Base-by-base conservation (phyloP, 257 asterid species). In the Solanum peruvianum region DNA sequence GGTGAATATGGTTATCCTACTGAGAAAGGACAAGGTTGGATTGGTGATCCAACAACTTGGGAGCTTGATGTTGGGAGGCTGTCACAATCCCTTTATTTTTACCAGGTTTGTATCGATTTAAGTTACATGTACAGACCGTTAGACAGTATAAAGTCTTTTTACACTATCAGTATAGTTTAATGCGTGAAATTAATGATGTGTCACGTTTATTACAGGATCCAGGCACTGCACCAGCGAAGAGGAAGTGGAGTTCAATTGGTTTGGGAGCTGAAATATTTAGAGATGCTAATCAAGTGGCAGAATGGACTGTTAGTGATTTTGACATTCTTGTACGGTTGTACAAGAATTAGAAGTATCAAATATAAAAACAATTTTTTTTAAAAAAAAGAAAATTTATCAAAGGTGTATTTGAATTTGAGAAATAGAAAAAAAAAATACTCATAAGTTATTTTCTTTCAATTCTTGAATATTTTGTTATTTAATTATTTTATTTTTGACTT, bases 261-360 rank as follows among this genome's bases (percentile, higher is more conserved):
- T 88, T 95, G 89, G 98, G 98, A 67, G 89, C 98, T 37, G 98
- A 94, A 84, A 95, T 94, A 33, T 94, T 84, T 87, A 93, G 89
- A 87, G 93, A 88, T 69, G 91, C 93, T n/a, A 88, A 91, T 90
- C 96, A 92, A 91, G 93, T 91, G 66, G 99, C 97, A 78, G 98
- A 96, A 87, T 95, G 99, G 98, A 96, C 97, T n/a, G 97, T 96
- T 80, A 89, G 91, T 89, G 92, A 92, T 91, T 95, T 95, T 89
- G 93, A 96, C 89, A 92, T 95, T 85, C 92, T 95, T 88, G 92
- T 91, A 64, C 91, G 35, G 35, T 33, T 33, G 5, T 33, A 88
- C 31, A 73, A 84, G 13, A 45, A 86, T 11, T 41, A 69, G n/a
- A 86, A 64, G 73, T 12, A 72, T 31, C 35, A 71, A 47, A 31